These are phyloP conservation scores for Purshia tridentata DNA, from an alignment of 306 rosid genomes.

Conservation along the genomic window DNA sequence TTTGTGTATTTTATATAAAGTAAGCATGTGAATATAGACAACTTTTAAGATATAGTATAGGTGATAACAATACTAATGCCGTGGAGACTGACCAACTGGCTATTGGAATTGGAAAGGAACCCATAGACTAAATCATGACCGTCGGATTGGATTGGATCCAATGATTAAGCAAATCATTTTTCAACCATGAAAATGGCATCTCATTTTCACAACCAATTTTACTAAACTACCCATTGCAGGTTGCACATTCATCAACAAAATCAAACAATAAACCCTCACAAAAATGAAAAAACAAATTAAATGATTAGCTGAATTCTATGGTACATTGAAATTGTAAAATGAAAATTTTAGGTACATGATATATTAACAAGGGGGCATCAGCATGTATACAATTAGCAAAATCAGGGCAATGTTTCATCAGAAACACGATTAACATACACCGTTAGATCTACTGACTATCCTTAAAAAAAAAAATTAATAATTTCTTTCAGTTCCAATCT, in stretches of 20 bases:
- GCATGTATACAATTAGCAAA: slow-evolving; percentile 11
- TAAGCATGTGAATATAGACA: background rate
- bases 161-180: background rate
- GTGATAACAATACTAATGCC: background rate
- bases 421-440: background rate
- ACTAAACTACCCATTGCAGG: no score
- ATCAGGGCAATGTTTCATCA: background rate
- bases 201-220: background rate
- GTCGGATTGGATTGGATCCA: no score
- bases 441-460: slow-evolving; percentile 11
- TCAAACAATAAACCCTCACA: background rate
- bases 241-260: background rate
- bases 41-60: background rate
- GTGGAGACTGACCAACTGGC: background rate
- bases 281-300: background rate
- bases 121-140: slow-evolving; percentile 2
- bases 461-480: background rate
- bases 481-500: background rate
- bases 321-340: no score
- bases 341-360: background rate
- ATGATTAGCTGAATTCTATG: background rate
- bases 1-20: background rate
- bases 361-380: background rate
- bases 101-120: background rate
- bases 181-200: slow-evolving; percentile 4